phyloP scores from a whole-genome alignment of 306 rosid genomes.

The Vicia sativa region DNA sequence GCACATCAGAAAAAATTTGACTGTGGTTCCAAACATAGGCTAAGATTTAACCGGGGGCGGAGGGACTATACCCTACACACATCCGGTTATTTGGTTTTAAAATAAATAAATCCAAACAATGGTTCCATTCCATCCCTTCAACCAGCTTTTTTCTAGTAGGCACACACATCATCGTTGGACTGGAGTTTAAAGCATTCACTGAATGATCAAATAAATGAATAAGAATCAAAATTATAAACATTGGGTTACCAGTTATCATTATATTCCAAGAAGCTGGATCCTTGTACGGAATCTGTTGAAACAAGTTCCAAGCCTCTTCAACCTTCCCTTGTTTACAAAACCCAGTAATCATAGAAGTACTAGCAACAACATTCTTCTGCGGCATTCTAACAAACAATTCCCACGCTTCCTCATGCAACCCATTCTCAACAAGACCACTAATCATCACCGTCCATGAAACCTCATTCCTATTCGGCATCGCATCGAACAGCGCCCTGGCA shows the following conservation, averaged over 20 bases:
- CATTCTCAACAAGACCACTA: constrained; percentile 54
- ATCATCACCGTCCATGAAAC: constrained; percentile 64
- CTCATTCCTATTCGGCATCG: constrained; percentile 43
- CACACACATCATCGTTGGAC: constrained; percentile 2
- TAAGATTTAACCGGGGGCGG: neutral
- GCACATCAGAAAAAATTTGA: neutral
- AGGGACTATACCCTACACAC: neutral
- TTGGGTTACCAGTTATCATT: constrained; percentile 51
- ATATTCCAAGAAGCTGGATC: constrained; percentile 60
- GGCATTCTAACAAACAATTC: constrained; percentile 55
- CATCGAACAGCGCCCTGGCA: constrained; percentile 56
- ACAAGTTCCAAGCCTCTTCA: constrained; percentile 51
- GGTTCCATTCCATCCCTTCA: neutral
- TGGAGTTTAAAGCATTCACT: neutral
- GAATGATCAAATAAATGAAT: neutral
- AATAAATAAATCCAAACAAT: neutral
- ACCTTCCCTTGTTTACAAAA: constrained; percentile 54
- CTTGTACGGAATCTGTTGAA: constrained; percentile 44
- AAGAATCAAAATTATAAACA: neutral
- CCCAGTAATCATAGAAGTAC: constrained; percentile 58
- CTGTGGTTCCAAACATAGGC: neutral
- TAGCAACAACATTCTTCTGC: constrained; percentile 44
- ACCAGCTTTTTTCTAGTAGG: neutral
- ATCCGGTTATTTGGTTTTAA: neutral
- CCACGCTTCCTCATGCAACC: constrained; percentile 52